phyloP scores from a whole-genome alignment of 2,329 filamentous ascomycete species.

The Chaetomiaceae sp. region DNA sequence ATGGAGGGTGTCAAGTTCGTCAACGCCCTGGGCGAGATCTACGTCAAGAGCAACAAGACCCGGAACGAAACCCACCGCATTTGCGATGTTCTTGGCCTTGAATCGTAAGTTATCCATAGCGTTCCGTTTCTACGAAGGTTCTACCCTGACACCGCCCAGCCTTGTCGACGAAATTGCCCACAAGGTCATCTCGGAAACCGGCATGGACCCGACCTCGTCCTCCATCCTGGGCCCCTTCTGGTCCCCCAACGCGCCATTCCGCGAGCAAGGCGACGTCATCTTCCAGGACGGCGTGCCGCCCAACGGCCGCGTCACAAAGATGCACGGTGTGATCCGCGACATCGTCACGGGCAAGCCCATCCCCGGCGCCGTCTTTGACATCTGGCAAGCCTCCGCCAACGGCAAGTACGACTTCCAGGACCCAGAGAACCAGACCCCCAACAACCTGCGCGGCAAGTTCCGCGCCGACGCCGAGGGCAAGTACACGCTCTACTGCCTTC shows the following conservation, averaged over 20 bases:
- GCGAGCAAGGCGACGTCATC: conserved; percentile 67
- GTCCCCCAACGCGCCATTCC: conserved; percentile 65
- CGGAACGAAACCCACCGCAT: conserved; percentile 72
- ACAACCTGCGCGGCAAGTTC: conserved; percentile 65
- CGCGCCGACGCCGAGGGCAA: conserved; percentile 57
- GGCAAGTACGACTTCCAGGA: conserved; percentile 64
- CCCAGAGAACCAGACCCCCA: conserved; percentile 55
- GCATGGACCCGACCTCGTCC: conserved; percentile 60
- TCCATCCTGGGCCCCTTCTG: conserved; percentile 85
- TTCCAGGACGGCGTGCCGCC: conserved; percentile 46
- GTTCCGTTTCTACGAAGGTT: no score
- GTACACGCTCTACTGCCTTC: conserved; percentile 54
- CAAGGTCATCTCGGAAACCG: conserved; percentile 49
- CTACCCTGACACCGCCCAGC: conserved; percentile 30
- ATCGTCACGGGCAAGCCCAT: conserved; percentile 61
- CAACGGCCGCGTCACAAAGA: conserved; percentile 51
- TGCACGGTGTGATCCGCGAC: conserved; percentile 58
- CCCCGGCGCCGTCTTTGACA: conserved; percentile 62
- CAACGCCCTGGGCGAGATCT: conserved; percentile 68
- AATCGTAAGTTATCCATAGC: conserved; percentile 52
- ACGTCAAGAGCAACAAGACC: conserved; percentile 57
- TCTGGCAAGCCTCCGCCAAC: conserved; percentile 79
- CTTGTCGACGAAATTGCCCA: conserved; percentile 80
- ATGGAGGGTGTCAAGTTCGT: conserved; percentile 55
- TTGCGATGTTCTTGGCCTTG: conserved; percentile 69